Evolutionary conservation across 2,329 filamentous ascomycete genomes (phyloP).

Genomic region (Aspergillus pseudonomiae): DNA sequence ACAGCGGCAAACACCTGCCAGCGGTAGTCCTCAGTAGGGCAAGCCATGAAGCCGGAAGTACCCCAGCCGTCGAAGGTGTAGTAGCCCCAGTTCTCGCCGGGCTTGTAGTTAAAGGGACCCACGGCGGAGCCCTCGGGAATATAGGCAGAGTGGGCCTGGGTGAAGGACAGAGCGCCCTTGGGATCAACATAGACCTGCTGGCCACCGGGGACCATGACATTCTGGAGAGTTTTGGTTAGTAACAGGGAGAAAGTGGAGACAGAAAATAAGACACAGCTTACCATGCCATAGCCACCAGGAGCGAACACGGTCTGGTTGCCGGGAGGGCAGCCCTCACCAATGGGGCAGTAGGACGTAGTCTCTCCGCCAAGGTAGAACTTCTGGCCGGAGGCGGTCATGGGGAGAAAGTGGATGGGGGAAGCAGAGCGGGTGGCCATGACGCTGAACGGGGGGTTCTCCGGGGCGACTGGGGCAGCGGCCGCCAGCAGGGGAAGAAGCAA

Average conservation of each 20-base stretch:
- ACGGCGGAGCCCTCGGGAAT: constrained; percentile 55
- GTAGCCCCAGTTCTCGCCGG: constrained; percentile 30
- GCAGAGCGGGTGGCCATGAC: constrained; percentile 51
- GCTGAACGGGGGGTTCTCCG: constrained; percentile 35
- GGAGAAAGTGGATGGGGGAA: constrained; percentile 53
- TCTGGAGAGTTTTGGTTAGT: constrained; percentile 29
- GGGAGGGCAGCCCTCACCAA: constrained; percentile 44
- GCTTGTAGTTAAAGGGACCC: constrained; percentile 52
- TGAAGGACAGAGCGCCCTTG: constrained; percentile 60
- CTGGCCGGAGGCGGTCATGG: constrained; percentile 51
- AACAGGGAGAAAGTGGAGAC: background rate
- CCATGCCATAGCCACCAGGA: constrained; percentile 41
- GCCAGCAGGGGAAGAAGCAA: constrained; percentile 32
- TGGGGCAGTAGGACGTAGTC: constrained; percentile 55
- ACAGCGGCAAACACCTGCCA: constrained; percentile 49
- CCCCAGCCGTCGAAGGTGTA: constrained; percentile 40
- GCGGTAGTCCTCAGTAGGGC: constrained; percentile 35
- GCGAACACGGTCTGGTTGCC: constrained; percentile 53
- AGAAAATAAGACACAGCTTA: constrained; percentile 20
- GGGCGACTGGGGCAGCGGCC: constrained; percentile 26
- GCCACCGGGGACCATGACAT: constrained; percentile 63
- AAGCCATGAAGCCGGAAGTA: constrained; percentile 48
- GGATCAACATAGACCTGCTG: constrained; percentile 63
- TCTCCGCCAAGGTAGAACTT: constrained; percentile 55
- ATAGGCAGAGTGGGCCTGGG: constrained; percentile 57